These are phyloP conservation scores for Hortaea sp. DNA, from an alignment of 2,329 filamentous ascomycete genomes.

Conservation along the genomic window DNA sequence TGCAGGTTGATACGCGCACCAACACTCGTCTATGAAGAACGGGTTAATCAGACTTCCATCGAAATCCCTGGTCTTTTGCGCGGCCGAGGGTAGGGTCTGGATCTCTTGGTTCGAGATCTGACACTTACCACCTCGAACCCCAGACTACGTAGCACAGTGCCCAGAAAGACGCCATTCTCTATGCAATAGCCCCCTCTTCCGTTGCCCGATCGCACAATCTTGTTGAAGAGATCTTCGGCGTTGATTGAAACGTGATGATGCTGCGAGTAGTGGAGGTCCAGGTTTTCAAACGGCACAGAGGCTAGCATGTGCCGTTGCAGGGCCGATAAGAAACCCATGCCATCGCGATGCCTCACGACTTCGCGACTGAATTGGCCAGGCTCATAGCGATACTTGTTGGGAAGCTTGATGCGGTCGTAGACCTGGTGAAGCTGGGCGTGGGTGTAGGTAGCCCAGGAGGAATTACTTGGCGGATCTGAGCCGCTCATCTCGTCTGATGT, in stretches of 20 bases:
- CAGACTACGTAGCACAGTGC: constrained; percentile 39
- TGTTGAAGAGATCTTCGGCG: constrained; percentile 40
- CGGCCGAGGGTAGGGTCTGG: background rate
- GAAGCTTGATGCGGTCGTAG: constrained; percentile 16
- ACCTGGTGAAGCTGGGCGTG: constrained; percentile 11
- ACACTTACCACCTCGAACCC: constrained; percentile 32
- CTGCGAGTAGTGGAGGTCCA: constrained; percentile 45
- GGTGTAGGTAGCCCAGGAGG: constrained; percentile 7
- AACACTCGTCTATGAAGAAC: background rate
- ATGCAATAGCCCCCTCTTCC: constrained; percentile 51
- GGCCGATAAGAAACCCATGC: constrained; percentile 13
- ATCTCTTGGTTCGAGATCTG: background rate
- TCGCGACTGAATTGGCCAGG: constrained; percentile 9
- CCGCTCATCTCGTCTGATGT: too few relatives aligned
- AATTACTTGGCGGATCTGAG: background rate
- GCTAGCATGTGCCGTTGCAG: constrained; percentile 25
- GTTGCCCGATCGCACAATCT: constrained; percentile 34
- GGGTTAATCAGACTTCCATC: background rate
- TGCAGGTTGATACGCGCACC: constrained; percentile 28
- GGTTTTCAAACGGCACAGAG: constrained; percentile 47
- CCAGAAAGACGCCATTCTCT: constrained; percentile 47
- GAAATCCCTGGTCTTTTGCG: background rate
- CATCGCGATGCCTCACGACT: constrained; percentile 7
- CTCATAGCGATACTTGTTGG: constrained; percentile 10
- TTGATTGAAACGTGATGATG: constrained; percentile 40